Evolutionary conservation across 768 basidiomycete species (phyloP), one percentile per base, ranked within the genome.

Genomic region (Pisolithus albus): DNA sequence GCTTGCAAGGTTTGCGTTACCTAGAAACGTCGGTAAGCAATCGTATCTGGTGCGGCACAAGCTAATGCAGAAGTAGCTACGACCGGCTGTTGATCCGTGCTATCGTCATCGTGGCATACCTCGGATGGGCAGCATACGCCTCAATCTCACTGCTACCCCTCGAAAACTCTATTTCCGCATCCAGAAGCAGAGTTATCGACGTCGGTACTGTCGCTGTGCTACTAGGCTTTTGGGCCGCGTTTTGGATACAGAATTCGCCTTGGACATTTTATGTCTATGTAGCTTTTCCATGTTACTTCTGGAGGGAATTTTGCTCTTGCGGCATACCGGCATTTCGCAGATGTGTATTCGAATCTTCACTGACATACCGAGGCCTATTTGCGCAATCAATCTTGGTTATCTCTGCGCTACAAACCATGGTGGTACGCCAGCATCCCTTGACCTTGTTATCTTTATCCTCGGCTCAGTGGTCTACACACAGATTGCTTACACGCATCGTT

Each of bases 231-330:
- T 81, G 77, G 70, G 51, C 47, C 0, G 59, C 76, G 10, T 88
- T 90, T 61, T 72, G 71, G 37, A 40, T 82, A n/a, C 86, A 91
- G 60, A 70, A 64, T 21, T 80, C 83, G 0, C 85, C 88, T 0
- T 79, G 75, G 77, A 81, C 81, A 4, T 87, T 88, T 60, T 91
- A 86, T 61, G 51, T 88, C 39, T 93, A 93, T 60, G 75, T 83
- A 34, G 62, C 75, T 4, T 91, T 91, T 55, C 88, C 90, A 0
- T 75, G 78, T 30, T 90, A 81, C 67, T 92, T 92, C 64, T 89
- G 87, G 87, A 72, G 73, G 30, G 79, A 76, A 49, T 80, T 82
- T 39, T 59, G 7, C 36, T n/a, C 59, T n/a, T 54, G 48, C 36
- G 69, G 65, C n/a, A 21, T 46, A 24, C 60, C 64, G 4, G 44